A percentile compares a stretch with the other conserved stretches of the same genome.
Evolutionary conservation across 345 rosid genomes (phyloP).

Genomic region (Gynandropsis gynandra): DNA sequence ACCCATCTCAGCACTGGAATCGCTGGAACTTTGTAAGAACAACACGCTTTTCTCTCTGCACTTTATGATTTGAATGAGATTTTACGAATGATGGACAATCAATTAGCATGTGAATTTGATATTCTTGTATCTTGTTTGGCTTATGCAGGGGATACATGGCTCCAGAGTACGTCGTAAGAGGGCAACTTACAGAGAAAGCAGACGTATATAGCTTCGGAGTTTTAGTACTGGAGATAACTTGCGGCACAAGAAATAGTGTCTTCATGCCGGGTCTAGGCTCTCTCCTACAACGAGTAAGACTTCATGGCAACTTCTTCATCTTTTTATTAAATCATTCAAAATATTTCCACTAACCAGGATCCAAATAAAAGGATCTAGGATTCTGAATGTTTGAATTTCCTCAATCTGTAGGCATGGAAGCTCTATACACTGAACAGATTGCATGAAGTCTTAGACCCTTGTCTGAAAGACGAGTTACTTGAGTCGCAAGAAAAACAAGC

Average conservation of each 20-base stretch:
- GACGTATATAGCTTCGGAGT: conserved; percentile 46
- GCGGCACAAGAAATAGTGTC: conserved; percentile 32
- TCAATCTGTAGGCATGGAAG: conserved; percentile 33
- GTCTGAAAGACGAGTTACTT: conserved; percentile 16
- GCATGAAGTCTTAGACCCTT: conserved; percentile 28
- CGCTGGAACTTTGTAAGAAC: conserved; percentile 46
- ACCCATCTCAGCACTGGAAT: conserved; percentile 31
- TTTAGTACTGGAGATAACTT: conserved; percentile 38
- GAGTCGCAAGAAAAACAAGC: conserved; percentile 11
- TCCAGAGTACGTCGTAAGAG: conserved; percentile 40
- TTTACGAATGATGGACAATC: background rate
- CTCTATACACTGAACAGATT: conserved; percentile 11
- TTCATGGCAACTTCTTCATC: conserved; percentile 3
- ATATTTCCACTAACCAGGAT: no score
- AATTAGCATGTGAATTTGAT: background rate
- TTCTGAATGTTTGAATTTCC: no score
- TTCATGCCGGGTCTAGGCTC: conserved; percentile 16
- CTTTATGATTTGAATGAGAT: no score
- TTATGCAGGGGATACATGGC: conserved; percentile 44
- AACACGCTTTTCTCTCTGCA: background rate
- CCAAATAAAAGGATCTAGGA: no score
- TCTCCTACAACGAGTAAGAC: conserved; percentile 20
- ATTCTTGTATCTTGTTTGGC: background rate
- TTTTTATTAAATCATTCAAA: no score
- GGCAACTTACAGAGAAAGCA: conserved; percentile 41